Evolutionary conservation across 1,284 basidiomycete genomes (phyloP), one percentile per base, ranked within the genome.

Genomic region (Chalciporus sp.): DNA sequence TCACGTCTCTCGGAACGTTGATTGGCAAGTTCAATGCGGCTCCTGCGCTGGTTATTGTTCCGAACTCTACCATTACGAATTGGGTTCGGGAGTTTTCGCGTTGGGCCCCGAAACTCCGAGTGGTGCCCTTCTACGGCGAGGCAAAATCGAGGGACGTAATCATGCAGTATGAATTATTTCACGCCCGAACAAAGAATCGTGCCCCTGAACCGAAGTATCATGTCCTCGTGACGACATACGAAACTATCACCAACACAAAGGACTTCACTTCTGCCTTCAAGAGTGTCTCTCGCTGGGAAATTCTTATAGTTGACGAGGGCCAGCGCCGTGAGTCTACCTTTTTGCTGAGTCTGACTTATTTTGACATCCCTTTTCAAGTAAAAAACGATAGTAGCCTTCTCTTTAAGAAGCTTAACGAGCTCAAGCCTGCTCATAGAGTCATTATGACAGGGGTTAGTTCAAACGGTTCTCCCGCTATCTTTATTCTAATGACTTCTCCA

Each of bases 21-120:
- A 78, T 84, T 28, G 72, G 76, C 19, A 74, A 78, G 29, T 84
- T 81, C 62, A 64, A 81, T 14, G 83, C 87, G 0, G 88, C 80
- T 53, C 96, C 96, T 1, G 86, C 85, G 49, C 79, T 99, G 14
- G 86, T 99, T 16, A 86, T 97, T 5, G 96, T 98, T 4, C 96
- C 96, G 0, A 97, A 98, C 67, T 93, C 92, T 3, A 96, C 94
- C 0, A 85, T 97, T 55, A 88, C 88, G 42, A 98, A 93, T 70
- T 95, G 85, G 85, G 78, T 88, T 26, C 77, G 86, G 43, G 96
- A 99, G 68, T 94, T 98, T 63, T 88, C 92, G 63, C 86, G 89
- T 58, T 98, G 96, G 96, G 91, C 94, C 1, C 89, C 92, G 5
- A 77, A 79, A 43, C 76, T 96, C 42, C 77, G 92, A 49, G 88